Evolutionary conservation across 164 flowering plant species (phyloP), one percentile per base, ranked within the genome.

Genomic region (Taxillus chinensis): DNA sequence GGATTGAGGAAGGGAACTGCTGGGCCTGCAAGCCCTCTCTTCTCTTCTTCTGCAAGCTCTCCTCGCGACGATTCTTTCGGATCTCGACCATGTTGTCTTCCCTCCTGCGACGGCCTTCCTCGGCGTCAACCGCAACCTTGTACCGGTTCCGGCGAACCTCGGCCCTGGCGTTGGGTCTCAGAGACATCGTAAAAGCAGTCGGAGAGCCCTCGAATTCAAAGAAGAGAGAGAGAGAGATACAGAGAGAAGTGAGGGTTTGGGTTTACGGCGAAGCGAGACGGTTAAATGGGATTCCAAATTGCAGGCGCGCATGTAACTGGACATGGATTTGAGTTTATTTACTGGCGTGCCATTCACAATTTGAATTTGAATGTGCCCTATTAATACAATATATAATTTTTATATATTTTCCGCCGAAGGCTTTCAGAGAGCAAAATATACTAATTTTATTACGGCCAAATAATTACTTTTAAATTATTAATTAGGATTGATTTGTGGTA

Each of bases 61-160:
- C 89, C 48, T 84, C 89, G 13, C 84, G 64, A 17, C 71, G 71
- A 51, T 60, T 82, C 84, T 82, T 84, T 5, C 89, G 73, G 75
- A 84, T 80, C 83, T 80, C 84, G 11, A 82, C 86, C 84, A 84
- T 71, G 64, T 78, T 78, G 50, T 84, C 89, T 66, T 84, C 89
- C 43, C 89, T 67, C 59, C 89, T 66, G 58, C 86, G 57, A 54
- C 89, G 80, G 0, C 84, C 89, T 46, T 84, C 89, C 39, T 84
- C 86, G 54, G 89, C 89, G 51, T 84, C 89, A 42, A 84, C 89
- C 41, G 80, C 77, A 37, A 80, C 84, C 76, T 84, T 84, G 82
- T 84, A 84, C 41, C 80, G 64, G 74, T 73, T 80, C 66, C 83
- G 80, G 51, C 89, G 84, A 15, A 75, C 78, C 73, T 84, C 89